Percentiles rank a stretch among this genome's conserved stretches.
These are phyloP conservation scores for Ascosphaera apis DNA, from an alignment of 2,329 filamentous ascomycete species.

Conservation along the genomic window DNA sequence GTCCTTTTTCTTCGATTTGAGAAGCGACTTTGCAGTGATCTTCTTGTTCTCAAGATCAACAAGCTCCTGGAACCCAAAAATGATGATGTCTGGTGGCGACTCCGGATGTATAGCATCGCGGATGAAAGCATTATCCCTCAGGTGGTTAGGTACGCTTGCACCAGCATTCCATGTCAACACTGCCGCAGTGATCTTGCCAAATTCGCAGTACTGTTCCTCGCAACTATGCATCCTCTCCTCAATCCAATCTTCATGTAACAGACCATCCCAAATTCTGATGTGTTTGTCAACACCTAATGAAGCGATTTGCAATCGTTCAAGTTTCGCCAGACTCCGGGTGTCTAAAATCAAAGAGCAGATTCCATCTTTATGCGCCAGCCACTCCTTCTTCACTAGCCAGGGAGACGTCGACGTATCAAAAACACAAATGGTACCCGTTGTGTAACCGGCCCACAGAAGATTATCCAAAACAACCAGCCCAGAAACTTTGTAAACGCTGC, in stretches of 20 bases:
- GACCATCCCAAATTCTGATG: slow-evolving; percentile 72
- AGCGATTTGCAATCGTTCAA: slow-evolving; percentile 64
- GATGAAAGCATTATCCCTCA: slow-evolving; percentile 62
- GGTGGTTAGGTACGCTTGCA: slow-evolving; percentile 68
- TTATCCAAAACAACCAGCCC: slow-evolving; percentile 58
- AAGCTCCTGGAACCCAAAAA: slow-evolving; percentile 97
- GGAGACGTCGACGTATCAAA: slow-evolving; percentile 68
- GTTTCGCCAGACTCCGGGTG: slow-evolving; percentile 58
- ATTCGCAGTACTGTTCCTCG: slow-evolving; percentile 64
- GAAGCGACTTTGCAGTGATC: slow-evolving; percentile 57
- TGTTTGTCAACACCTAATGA: slow-evolving; percentile 73
- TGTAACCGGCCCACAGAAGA: slow-evolving; percentile 81
- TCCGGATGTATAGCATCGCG: slow-evolving; percentile 54
- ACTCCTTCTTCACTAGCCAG: slow-evolving; percentile 84
- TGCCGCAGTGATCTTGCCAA: slow-evolving; percentile 56
- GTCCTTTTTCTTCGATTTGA: slow-evolving; percentile 43
- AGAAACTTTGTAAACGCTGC: slow-evolving; percentile 92
- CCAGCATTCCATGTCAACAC: slow-evolving; percentile 95
- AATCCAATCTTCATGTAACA: slow-evolving; percentile 87
- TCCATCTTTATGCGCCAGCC: slow-evolving; percentile 71
- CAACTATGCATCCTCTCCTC: slow-evolving; percentile 64
- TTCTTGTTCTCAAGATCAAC: slow-evolving; percentile 96
- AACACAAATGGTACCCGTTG: slow-evolving; percentile 78
- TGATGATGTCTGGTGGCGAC: slow-evolving; percentile 62
- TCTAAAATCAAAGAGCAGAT: slow-evolving; percentile 60